Evolutionary conservation across 2,329 filamentous ascomycete species (phyloP), one percentile per base, ranked within the genome.

Genomic region (Arthrobotrys pseudoclavata): DNA sequence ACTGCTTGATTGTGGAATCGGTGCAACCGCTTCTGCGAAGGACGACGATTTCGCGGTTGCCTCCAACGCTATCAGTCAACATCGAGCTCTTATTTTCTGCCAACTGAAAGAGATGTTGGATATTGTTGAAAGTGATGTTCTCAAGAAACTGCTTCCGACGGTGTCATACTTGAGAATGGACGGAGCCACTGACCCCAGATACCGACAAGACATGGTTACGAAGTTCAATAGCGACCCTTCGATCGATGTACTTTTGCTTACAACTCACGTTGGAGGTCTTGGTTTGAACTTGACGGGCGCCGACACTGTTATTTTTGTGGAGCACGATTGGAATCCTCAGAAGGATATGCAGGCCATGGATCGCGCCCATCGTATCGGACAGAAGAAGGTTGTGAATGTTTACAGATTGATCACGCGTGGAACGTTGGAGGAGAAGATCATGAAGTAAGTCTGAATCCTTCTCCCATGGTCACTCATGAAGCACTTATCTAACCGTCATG

Each of bases 21-120:
- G 96, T 34, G 88, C 91, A 45, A 90, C 94, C 79, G 88, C 89
- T 15, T 85, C 82, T 45, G 82, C 83, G 10, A 81, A 83, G 15
- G 87, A 88, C 79, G 86, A 86, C 20, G 86, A 87, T 48, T 83
- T 91, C 12, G 87, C 87, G 15, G 86, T 88, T 0, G 88, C 87
- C 72, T 87, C 88, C 61, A 89, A 93, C 83, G 96, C 94, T 47
- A 96, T 99, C 83, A 97, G 96, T 79, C 96, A 95, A 31, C 96
- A 99, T 83, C 92, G 96, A 52, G 96, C 96, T 0, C 89, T 99
- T 29, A 92, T 99, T 80, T 99, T 99, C 87, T 99, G 96, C 82
- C 96, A 99, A 84, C 97, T 99, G 93, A 99, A 99, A 85, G 96
- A 99, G 84, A 99, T 99, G 96, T 88, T 99, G 24, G 96, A 99